Evolutionary conservation across 2,329 filamentous ascomycete genomes (phyloP).

Genomic region (Penicillium brevicompactum): DNA sequence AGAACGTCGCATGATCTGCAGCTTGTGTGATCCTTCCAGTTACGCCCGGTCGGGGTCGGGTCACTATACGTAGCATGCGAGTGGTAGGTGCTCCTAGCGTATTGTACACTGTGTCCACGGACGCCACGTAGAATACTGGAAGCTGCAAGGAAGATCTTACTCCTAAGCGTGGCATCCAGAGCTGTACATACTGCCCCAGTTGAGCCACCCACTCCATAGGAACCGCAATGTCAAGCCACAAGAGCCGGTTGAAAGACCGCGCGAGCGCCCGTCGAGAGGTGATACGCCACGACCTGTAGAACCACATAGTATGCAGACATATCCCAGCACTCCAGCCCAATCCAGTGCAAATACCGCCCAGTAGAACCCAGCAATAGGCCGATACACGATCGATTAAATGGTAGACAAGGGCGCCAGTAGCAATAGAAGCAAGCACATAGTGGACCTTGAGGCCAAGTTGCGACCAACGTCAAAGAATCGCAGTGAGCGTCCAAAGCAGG

Average conservation of each 20-base stretch:
- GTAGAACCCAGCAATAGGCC: conserved; percentile 2
- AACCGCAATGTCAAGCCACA: background rate
- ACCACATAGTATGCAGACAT: background rate
- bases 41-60: background rate
- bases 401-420: background rate
- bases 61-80: background rate
- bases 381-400: background rate
- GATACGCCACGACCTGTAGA: background rate
- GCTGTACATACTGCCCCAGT: too few relatives aligned
- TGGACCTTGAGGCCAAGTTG: background rate
- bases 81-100: background rate
- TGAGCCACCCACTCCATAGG: background rate
- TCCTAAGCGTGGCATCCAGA: background rate
- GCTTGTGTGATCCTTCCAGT: background rate
- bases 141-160: background rate
- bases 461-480: background rate
- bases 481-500: background rate
- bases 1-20: background rate
- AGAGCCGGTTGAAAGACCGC: background rate
- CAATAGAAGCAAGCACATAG: background rate
- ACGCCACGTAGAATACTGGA: background rate
- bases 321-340: background rate
- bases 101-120: background rate
- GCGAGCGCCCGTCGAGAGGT: background rate
- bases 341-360: conserved; percentile 1